Evolutionary conservation across 202 grass and related monocot species (phyloP), one percentile per base, ranked within the genome.

Genomic region (Dendrocalamus latiflorus): DNA sequence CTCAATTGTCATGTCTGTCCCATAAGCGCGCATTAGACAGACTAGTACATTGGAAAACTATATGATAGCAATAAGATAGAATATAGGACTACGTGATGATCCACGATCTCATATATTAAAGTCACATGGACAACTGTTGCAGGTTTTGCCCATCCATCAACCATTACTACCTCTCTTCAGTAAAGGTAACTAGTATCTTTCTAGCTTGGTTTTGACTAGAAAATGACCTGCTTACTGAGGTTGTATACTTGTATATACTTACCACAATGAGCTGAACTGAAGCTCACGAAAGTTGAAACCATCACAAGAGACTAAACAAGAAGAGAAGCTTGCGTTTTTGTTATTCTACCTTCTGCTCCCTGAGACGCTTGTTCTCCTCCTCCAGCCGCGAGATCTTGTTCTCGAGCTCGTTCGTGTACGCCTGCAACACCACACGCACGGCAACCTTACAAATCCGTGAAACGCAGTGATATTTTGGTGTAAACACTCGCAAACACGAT

Each of bases 351-450:
- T 88, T 93, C 9, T 87, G 83, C 48, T 89, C 82, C 51, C 55
- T 90, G 24, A 98, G 91, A 33, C 75, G 82, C 30, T 87, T 16
- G 87, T 91, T 93, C 77, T 98, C 91, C 87, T 91, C 93, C 82
- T 98, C 89, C 63, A 98, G 83, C 30, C 18, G 47, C 25, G 87
- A 65, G 83, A 98, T 70, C 83, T 98, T 98, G 82, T 93, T 95
- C 85, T 98, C 95, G 21, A 98, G 83, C 80, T 98, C 95, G 86
- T 93, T 90, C 3, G 93, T 98, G 87, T 98, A 98, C 24, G 95
- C 95, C 95, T 88, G 26, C 76, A 26, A 12, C 17, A 36, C 25
- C 18, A 8, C 61, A 65, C 9, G 14, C 21, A 17, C 2, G 43
- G 8, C 17, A 38, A 16, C 21, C 6, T 34, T 34, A 45, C 16